phyloP scores from a whole-genome alignment of 2,329 filamentous ascomycete species.

The Penicillium paneum region DNA sequence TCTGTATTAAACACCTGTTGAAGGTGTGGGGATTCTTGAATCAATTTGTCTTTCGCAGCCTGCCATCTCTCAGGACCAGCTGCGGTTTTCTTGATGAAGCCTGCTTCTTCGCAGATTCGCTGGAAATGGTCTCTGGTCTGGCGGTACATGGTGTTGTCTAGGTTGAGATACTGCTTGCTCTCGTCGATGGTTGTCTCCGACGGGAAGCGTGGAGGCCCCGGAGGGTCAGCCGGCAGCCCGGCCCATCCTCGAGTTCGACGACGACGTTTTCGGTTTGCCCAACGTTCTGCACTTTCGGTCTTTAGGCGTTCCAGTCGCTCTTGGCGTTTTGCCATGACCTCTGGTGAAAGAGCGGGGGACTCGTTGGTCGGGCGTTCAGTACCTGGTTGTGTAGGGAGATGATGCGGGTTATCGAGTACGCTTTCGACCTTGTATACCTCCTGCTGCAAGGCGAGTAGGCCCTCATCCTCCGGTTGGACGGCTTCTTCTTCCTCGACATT shows the following conservation, averaged over 20 bases:
- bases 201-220: conserved; percentile 69
- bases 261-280: conserved; percentile 63
- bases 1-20: conserved; percentile 59
- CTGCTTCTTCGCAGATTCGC: conserved; percentile 64
- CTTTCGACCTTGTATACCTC: conserved; percentile 37
- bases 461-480: conserved; percentile 35
- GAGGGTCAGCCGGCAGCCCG: conserved; percentile 64
- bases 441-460: conserved; percentile 39
- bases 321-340: conserved; percentile 53
- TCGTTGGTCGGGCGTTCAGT: conserved; percentile 13
- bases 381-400: conserved; percentile 23
- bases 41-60: conserved; percentile 63
- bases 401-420: conserved; percentile 28
- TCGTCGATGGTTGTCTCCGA: conserved; percentile 81
- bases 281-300: conserved; percentile 60
- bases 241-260: conserved; percentile 67
- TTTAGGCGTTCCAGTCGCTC: conserved; percentile 55
- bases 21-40: conserved; percentile 63
- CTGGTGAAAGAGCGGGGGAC: conserved; percentile 42
- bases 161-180: conserved; percentile 64
- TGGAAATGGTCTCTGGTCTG: conserved; percentile 65
- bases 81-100: conserved; percentile 71
- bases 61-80: conserved; percentile 73
- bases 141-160: conserved; percentile 63
- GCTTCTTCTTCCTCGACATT: conserved; percentile 26